Conservation (phyloP, 495 filamentous ascomycete genomes). For the Articulospora tetracladia region DNA sequence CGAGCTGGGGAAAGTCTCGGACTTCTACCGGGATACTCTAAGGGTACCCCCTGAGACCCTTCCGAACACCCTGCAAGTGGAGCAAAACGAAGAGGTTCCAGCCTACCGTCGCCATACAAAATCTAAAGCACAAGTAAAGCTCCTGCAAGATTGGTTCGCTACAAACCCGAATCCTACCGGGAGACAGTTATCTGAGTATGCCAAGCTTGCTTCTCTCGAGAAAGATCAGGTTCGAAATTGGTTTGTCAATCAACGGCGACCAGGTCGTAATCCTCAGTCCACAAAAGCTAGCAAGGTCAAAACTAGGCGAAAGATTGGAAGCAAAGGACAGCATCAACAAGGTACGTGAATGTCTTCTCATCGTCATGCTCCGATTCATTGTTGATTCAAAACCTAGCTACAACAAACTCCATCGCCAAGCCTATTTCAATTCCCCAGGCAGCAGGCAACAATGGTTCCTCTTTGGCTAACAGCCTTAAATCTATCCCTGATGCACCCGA, state of each 20-base stretch:
- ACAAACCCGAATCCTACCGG: not conserved
- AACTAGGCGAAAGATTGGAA: not conserved
- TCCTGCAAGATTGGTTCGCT: not conserved
- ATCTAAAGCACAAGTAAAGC: not conserved
- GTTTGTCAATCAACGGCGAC: not conserved
- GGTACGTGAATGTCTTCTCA: not conserved
- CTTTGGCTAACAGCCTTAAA: not conserved
- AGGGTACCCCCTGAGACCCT: not conserved
- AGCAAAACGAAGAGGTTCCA: not conserved
- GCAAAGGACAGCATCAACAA: not conserved
- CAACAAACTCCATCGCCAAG: not conserved
- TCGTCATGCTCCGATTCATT: not conserved
- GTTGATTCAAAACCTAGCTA: not conserved
- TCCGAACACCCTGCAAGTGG: not conserved
- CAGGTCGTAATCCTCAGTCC: not conserved
- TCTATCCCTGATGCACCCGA: not conserved
- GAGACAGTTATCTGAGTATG: not conserved
- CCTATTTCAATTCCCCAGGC: not conserved
- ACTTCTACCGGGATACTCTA: not conserved
- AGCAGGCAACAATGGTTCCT: not conserved
- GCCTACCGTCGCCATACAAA: not conserved
- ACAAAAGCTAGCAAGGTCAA: too few relatives aligned
- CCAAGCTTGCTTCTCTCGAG: not conserved
- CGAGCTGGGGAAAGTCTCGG: not conserved
- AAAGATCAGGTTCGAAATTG: constrained; percentile 4